Percentiles rank a stretch among this genome's conserved stretches.
phyloP scores from a whole-genome alignment of 2,329 filamentous ascomycete species.

The Ophiostoma populinum region DNA sequence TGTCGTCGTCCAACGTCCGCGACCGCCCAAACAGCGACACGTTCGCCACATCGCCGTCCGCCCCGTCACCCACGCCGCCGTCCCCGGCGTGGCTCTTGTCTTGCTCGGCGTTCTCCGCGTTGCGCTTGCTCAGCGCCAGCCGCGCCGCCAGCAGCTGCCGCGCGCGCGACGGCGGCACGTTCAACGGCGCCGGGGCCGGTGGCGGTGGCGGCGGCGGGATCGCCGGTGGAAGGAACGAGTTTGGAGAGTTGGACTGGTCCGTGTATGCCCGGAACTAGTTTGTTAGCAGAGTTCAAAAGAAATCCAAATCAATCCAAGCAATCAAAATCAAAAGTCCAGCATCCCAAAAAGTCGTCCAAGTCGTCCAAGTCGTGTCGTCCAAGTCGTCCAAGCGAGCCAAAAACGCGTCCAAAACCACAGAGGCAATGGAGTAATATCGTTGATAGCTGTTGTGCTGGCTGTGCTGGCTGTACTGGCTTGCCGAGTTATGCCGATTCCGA shows the following conservation, averaged over 20 bases:
- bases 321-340: background rate
- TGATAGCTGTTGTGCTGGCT: too few relatives aligned
- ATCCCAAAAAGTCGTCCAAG: background rate
- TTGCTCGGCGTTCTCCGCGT: conserved; percentile 25
- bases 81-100: too few relatives aligned
- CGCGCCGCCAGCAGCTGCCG: conserved; percentile 80
- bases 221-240: conserved; percentile 37
- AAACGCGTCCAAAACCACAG: too few relatives aligned
- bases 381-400: too few relatives aligned
- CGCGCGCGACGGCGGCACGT: conserved; percentile 72
- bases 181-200: conserved; percentile 53
- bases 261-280: conserved; percentile 41
- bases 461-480: too few relatives aligned
- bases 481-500: too few relatives aligned
- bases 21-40: conserved; percentile 3
- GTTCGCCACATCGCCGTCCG: background rate
- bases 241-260: conserved; percentile 32
- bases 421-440: too few relatives aligned
- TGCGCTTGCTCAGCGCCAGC: conserved; percentile 57
- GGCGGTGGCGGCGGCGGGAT: conserved; percentile 48
- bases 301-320: background rate
- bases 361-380: too few relatives aligned
- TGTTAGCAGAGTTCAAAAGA: conserved; percentile 2
- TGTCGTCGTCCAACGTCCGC: conserved; percentile 5
- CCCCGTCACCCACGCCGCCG: conserved; percentile 15